Evolutionary conservation across 805 yeast genomes (phyloP), one percentile per base, ranked within the genome.

Genomic region (Saturnispora serradocipensis): DNA sequence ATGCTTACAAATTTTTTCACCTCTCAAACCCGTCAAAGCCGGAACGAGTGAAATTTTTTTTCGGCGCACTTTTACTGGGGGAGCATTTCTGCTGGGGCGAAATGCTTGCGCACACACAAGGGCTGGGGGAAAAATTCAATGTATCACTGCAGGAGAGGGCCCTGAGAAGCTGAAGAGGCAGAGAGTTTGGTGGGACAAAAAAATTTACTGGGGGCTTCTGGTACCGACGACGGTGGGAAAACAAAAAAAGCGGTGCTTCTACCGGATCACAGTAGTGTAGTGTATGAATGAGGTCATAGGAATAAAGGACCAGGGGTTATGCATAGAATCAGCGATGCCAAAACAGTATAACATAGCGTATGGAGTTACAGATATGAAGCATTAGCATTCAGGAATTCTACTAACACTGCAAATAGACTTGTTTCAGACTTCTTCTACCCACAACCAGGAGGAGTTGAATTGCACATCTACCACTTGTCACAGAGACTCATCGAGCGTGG

Each of bases 381-480:
- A 30, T 28, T 30, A 30, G 34, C 15, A 13, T 30, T 11, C 5
- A 10, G 15, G 13, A 30, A 22, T 40, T 22, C 10, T 40, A 45
- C 46, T 35, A 54, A 51, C 43, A 46, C 47, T 3, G 53, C 51
- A 8, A 15, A 18, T 18, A 48, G 50, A 9, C 20, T 93, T 97
- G 87, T 90, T 4, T 86, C 95, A 43, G 99, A 93, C 68, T 93
- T 89, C 73, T 93, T 93, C 78, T 93, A 86, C 68, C 99, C 99
- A 10, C 99, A 93, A 64, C 85, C 97, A 0, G 99, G 99, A 3
- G 99, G 99, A 9, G 95, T 93, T 2, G 99, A 93, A 66, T 81
- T 91, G 55, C 99, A 93, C 64, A 86, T 91, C 16, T 88, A 88
- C 66, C 98, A 93, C 65, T 68, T 93, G 24, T 83, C 98, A 0